These are phyloP conservation scores for Agaricales sp. DNA, from an alignment of 1,284 basidiomycete species.

Conservation along the genomic window DNA sequence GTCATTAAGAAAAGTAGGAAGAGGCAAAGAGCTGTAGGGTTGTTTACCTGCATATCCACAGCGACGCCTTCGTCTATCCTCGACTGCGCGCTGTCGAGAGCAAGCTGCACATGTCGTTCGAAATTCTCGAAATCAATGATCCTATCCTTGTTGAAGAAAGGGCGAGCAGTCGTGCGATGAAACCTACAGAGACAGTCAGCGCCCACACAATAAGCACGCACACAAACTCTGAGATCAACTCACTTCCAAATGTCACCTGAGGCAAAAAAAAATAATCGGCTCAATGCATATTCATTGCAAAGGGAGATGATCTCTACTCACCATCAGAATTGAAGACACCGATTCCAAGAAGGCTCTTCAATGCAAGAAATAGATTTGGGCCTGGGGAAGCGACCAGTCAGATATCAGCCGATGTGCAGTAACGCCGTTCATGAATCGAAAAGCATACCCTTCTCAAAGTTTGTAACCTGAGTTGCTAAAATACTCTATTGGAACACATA, in stretches of 20 bases:
- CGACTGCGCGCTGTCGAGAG: constrained; percentile 27
- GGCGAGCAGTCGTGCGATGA: background rate
- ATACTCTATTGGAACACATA: no score
- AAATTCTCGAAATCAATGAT: background rate
- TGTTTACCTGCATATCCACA: constrained; percentile 38
- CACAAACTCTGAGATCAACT: constrained; percentile 1
- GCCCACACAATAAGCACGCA: background rate
- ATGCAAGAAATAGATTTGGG: no score
- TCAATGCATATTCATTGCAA: background rate
- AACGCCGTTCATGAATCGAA: no score
- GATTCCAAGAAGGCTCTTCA: constrained; percentile 29
- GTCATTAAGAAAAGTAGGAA: constrained; percentile 1
- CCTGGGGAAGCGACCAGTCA: no score
- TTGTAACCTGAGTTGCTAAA: no score
- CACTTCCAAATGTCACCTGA: constrained; percentile 29
- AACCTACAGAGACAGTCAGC: background rate
- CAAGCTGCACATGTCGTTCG: constrained; percentile 32
- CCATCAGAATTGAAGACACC: constrained; percentile 41
- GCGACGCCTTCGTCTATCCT: constrained; percentile 31
- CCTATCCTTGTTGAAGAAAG: background rate
- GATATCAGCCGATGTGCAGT: no score
- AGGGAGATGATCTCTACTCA: constrained; percentile 4
- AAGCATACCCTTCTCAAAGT: no score
- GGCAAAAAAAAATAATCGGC: no score
- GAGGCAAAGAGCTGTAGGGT: background rate